Evolutionary conservation across 441 rosid species (phyloP).

Genomic region (Erodium chrysanthum): DNA sequence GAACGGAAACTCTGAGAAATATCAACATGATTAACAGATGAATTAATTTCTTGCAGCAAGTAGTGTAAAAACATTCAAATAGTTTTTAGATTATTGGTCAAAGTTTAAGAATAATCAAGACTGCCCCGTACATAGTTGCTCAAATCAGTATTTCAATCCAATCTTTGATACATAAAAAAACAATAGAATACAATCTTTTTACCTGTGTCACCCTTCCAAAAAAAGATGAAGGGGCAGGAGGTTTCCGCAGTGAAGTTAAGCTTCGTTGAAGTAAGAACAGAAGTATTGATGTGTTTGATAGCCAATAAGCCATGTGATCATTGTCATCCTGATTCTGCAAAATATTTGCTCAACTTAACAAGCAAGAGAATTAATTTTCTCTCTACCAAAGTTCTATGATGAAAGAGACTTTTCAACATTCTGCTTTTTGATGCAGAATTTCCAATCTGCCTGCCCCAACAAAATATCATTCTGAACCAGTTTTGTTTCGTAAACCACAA

Average conservation of each 20-base stretch:
- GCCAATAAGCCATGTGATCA: constrained; percentile 75
- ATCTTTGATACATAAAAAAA: background rate
- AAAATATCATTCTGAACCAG: background rate
- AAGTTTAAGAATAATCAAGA: background rate
- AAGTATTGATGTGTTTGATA: constrained; percentile 61
- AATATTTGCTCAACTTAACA: constrained; percentile 7
- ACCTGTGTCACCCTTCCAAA: constrained; percentile 88
- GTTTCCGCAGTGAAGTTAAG: constrained; percentile 44
- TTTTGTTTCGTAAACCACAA: constrained; percentile 1
- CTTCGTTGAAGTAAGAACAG: constrained; percentile 76
- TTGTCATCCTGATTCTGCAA: constrained; percentile 65
- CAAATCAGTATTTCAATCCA: background rate
- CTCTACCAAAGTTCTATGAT: background rate
- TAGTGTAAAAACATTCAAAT: background rate
- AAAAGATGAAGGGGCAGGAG: constrained; percentile 65
- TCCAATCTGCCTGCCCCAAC: background rate
- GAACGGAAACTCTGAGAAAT: constrained; percentile 68
- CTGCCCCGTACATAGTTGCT: background rate
- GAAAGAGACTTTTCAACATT: no score
- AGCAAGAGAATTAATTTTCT: background rate
- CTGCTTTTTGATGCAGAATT: no score
- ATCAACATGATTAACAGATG: constrained; percentile 15
- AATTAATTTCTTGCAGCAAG: background rate
- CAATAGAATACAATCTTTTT: constrained; percentile 8
- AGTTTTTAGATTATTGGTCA: background rate